Evolutionary conservation across 352 stramenopile species (phyloP), one percentile per base, ranked within the genome.

Genomic region (Globisporangium camurandrum): DNA sequence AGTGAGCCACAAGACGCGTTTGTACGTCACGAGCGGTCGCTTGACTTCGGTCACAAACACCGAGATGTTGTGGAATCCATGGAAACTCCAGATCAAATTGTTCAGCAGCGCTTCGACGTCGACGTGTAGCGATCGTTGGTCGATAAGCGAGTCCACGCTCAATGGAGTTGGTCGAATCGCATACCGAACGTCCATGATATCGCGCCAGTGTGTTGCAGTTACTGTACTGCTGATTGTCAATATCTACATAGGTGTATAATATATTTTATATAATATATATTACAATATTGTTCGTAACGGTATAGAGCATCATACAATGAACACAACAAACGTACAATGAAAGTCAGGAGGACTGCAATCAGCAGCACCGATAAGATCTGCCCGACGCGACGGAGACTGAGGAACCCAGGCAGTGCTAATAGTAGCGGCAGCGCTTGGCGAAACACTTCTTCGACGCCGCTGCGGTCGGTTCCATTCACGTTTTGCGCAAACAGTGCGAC

Each of bases 31-130:
- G 22, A 53, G 36, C 0, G 71, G 69, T 11, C 79, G 36, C 11
- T 58, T 41, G 40, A 86, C 71, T 36, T 64, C 70, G 12, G 62
- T 65, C 10, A 59, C 69, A 37, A 80, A 75, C 23, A 80, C 65
- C 6, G 71, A 77, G 26, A 86, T 34, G 30, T 83, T 84, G 42
- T 69, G 59, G 51, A 78, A 82, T 10, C 71, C 74, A 43, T 71
- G 75, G 51, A 67, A 86, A 59, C 64, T 66, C 69, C 69, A 83
- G 17, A 78, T 66, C 14, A 86, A 49, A 4, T 55, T 55, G 26
- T 47, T 71, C 30, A 84, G 33, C 5, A 83, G 30, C 1, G 46
- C 49, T 0, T 39, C 40, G 47, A 73, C 54, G 27, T 67, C 47
- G 7, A 70, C 43, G 10, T 59, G 46, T 8, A 59, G 30, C 2